These are phyloP conservation scores for Vanrija sp. DNA, from an alignment of 1,284 basidiomycete genomes.

Conservation along the genomic window DNA sequence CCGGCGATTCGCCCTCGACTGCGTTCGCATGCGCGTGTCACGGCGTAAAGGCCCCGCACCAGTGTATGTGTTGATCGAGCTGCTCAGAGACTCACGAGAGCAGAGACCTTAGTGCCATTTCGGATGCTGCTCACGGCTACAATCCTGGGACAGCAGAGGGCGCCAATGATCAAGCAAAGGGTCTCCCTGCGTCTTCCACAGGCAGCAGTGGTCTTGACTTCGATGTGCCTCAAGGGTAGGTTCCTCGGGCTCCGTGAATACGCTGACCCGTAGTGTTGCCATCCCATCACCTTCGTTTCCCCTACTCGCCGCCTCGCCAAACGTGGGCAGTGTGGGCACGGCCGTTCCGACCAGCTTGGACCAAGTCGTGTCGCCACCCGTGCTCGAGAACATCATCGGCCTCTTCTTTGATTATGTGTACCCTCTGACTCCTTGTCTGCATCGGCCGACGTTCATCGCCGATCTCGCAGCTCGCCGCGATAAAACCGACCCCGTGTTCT, in stretches of 20 bases:
- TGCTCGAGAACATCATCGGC: slow-evolving; percentile 36
- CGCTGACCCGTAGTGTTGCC: not conserved
- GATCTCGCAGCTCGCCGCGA: slow-evolving; percentile 30
- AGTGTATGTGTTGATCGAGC: slow-evolving; percentile 24
- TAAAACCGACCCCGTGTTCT: slow-evolving; percentile 38
- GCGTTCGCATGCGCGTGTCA: slow-evolving; percentile 32
- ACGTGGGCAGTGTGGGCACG: slow-evolving; percentile 1
- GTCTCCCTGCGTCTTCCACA: too few species aligned
- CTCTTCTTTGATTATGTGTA: slow-evolving; percentile 45
- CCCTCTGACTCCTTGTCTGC: slow-evolving; percentile 39
- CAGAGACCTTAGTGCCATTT: slow-evolving; percentile 27
- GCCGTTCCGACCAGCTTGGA: slow-evolving; percentile 31
- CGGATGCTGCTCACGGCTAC: slow-evolving; percentile 33
- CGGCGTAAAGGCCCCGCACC: slow-evolving; percentile 40
- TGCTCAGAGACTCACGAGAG: not conserved
- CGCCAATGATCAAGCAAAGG: too few species aligned
- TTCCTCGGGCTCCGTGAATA: too few species aligned
- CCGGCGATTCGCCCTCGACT: slow-evolving; percentile 40
- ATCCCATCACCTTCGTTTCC: slow-evolving; percentile 7
- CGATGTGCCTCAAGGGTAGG: too few species aligned
- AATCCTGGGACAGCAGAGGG: not conserved
- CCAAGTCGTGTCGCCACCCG: slow-evolving; percentile 25
- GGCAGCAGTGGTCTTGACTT: too few species aligned
- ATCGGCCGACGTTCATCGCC: slow-evolving; percentile 39
- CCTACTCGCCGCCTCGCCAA: slow-evolving; percentile 8